phyloP scores from a whole-genome alignment of 495 filamentous ascomycete species.

The Penicillium roqueforti region DNA sequence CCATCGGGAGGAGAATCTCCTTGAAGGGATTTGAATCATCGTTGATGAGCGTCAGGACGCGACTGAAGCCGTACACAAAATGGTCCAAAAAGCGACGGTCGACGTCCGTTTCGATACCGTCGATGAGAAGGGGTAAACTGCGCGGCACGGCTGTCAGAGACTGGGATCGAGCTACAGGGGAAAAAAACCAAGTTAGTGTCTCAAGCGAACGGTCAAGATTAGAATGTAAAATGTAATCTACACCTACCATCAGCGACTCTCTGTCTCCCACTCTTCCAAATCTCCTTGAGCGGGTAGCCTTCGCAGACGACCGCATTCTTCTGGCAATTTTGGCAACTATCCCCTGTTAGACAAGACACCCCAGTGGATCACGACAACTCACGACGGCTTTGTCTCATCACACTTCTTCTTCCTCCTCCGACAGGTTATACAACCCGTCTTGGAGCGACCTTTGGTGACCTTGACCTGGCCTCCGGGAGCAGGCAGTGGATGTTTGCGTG shows the following conservation, averaged over 20 bases:
- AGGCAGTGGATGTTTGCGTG: constrained; percentile 74
- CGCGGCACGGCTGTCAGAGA: constrained; percentile 45
- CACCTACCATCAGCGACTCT: constrained; percentile 68
- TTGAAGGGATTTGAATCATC: constrained; percentile 87
- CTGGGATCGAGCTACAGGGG: constrained; percentile 35
- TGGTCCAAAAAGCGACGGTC: constrained; percentile 84
- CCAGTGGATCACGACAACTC: constrained; percentile 13
- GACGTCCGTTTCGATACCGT: constrained; percentile 79
- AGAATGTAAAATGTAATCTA: constrained; percentile 4
- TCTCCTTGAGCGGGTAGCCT: constrained; percentile 83
- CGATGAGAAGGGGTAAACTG: constrained; percentile 71
- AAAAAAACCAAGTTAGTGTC: constrained; percentile 12
- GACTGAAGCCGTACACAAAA: constrained; percentile 75
- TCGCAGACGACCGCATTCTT: constrained; percentile 93
- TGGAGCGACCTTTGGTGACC: constrained; percentile 80
- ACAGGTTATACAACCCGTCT: constrained; percentile 92
- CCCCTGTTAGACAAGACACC: constrained; percentile 2
- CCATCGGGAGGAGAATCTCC: constrained; percentile 81
- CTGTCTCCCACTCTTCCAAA: constrained; percentile 82
- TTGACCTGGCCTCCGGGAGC: constrained; percentile 56
- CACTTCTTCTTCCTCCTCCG: constrained; percentile 94
- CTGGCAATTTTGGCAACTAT: constrained; percentile 75
- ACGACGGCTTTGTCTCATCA: constrained; percentile 87
- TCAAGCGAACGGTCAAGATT: neutral
- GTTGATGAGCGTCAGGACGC: constrained; percentile 76